Conservation (phyloP, 768 basidiomycete genomes). For the Lentinus brumalis region DNA sequence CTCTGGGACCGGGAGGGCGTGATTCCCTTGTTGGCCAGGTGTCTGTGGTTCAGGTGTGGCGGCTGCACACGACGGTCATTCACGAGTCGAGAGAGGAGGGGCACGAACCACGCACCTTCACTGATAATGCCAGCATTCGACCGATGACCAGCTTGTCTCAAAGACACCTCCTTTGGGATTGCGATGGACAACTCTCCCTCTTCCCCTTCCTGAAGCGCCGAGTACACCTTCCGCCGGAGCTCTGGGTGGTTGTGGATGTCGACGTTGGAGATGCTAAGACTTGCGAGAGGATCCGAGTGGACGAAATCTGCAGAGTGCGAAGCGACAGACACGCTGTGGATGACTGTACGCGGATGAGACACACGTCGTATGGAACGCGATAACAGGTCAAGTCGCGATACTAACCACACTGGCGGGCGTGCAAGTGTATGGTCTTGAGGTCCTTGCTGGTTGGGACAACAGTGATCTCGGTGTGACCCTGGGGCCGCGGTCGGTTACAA, state of each 20-base stretch:
- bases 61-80: slow-evolving; percentile 34
- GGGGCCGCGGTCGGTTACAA: slow-evolving; percentile 13
- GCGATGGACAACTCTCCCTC: slow-evolving; percentile 94
- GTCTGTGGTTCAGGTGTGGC: slow-evolving; percentile 87
- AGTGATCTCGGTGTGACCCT: slow-evolving; percentile 95
- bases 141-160: slow-evolving; percentile 57
- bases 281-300: slow-evolving; percentile 74
- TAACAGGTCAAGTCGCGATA: slow-evolving; percentile 11
- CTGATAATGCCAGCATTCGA: slow-evolving; percentile 47
- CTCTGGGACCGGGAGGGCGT: slow-evolving; percentile 50
- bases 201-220: slow-evolving; percentile 87
- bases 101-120: slow-evolving; percentile 49
- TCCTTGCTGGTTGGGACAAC: slow-evolving; percentile 79
- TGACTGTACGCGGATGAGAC: slow-evolving; percentile 46
- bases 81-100: neutral
- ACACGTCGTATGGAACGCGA: slow-evolving; percentile 26
- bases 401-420: slow-evolving; percentile 87
- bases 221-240: slow-evolving; percentile 88
- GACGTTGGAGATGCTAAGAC: slow-evolving; percentile 63
- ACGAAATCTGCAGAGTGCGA: slow-evolving; percentile 76
- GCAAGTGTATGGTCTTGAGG: slow-evolving; percentile 82
- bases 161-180: slow-evolving; percentile 71
- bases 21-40: slow-evolving; percentile 43
- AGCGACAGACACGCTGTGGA: slow-evolving; percentile 73
- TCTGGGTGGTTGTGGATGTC: slow-evolving; percentile 92